A percentile compares a stretch with the other conserved stretches of the same genome.
These are phyloP conservation scores for Cordia subcordata DNA, from an alignment of 257 asterid species.

Conservation along the genomic window DNA sequence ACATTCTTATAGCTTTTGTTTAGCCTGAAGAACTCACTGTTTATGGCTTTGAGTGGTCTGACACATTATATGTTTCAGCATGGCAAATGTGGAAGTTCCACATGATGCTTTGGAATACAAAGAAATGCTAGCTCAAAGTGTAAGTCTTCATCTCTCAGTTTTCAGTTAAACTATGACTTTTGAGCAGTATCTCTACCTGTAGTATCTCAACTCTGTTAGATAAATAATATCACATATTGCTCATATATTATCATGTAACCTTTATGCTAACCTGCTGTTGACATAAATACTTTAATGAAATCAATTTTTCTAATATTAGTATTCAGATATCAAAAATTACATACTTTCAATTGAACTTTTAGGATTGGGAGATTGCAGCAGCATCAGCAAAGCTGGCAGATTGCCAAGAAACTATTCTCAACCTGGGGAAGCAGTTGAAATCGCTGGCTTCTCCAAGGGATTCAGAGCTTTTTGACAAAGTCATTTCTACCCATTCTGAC, in stretches of 20 bases:
- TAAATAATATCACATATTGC: too few species aligned
- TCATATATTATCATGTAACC: background rate
- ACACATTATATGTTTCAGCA: conserved; percentile 35
- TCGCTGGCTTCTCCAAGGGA: conserved; percentile 67
- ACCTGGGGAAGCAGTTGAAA: conserved; percentile 83
- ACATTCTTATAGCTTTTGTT: background rate
- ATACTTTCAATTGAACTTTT: background rate
- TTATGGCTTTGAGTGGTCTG: conserved; percentile 15
- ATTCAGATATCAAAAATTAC: background rate
- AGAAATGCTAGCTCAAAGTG: conserved; percentile 47
- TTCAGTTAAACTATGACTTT: background rate
- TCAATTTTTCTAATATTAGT: background rate
- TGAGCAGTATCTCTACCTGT: too few species aligned
- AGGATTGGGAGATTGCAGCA: conserved; percentile 73
- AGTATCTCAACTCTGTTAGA: too few species aligned
- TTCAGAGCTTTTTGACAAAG: conserved; percentile 44
- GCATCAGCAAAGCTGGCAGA: conserved; percentile 85
- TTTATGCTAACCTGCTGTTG: background rate
- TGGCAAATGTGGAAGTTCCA: conserved; percentile 23
- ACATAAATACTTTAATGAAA: background rate
- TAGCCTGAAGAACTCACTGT: background rate
- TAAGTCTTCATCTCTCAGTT: conserved; percentile 25
- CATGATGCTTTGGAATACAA: conserved; percentile 24
- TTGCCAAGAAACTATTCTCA: conserved; percentile 81
- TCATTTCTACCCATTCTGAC: conserved; percentile 36